Evolutionary conservation across 2,329 filamentous ascomycete genomes (phyloP).

Genomic region (Akanthomyces lecanii): DNA sequence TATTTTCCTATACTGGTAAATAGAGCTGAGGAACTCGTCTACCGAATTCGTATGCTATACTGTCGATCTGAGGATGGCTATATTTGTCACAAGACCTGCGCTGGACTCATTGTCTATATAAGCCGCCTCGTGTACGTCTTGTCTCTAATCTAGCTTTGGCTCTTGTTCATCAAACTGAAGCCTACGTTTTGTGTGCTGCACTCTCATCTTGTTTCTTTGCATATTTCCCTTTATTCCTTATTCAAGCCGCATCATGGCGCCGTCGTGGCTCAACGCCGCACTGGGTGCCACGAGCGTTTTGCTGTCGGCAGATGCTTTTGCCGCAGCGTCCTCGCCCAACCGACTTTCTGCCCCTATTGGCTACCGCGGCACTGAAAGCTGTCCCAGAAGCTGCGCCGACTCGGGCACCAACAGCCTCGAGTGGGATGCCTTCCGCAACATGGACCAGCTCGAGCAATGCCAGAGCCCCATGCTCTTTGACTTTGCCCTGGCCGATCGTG

Average conservation of each 20-base stretch:
- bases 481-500: conserved; percentile 1
- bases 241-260: background rate
- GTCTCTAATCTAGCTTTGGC: background rate
- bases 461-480: conserved; percentile 5
- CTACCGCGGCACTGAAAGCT: background rate
- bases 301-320: background rate
- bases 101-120: background rate
- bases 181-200: background rate
- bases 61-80: background rate
- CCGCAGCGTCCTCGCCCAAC: background rate
- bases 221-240: background rate
- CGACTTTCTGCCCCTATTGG: background rate
- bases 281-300: conserved; percentile 5
- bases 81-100: background rate
- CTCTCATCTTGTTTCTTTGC: background rate
- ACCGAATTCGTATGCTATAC: background rate
- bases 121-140: background rate
- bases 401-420: conserved; percentile 2
- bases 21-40: background rate
- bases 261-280: conserved; percentile 4
- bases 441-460: conserved; percentile 11
- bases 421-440: conserved; percentile 4
- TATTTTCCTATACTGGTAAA: background rate
- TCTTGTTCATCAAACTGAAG: background rate
- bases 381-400: conserved; percentile 2